These are phyloP conservation scores for Puccinia triticina DNA, from an alignment of 1,284 basidiomycete genomes.

Conservation along the genomic window DNA sequence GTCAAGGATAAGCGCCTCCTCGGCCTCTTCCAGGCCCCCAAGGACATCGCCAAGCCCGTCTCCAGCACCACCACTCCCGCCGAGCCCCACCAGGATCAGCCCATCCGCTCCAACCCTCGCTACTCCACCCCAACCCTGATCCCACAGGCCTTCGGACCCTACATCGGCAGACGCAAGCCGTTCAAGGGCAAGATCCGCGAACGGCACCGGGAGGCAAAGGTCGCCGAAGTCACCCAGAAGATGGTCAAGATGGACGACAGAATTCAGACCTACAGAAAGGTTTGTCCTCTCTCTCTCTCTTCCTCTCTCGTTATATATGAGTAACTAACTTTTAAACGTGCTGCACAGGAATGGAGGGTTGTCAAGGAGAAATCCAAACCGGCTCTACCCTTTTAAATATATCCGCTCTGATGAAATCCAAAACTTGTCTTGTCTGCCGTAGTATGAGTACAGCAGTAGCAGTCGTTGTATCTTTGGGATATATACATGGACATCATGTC, in stretches of 20 bases:
- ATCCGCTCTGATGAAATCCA: not conserved
- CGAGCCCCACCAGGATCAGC: not conserved
- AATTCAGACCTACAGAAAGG: constrained; percentile 25
- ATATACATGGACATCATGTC: too few relatives aligned
- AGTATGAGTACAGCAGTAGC: too few relatives aligned
- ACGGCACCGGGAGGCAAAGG: constrained; percentile 8
- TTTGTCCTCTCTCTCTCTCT: constrained; percentile 14
- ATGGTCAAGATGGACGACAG: constrained; percentile 38
- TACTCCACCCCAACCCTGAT: constrained; percentile 3
- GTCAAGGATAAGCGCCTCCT: constrained; percentile 31
- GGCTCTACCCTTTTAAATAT: constrained; percentile 18
- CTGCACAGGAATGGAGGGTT: constrained; percentile 30
- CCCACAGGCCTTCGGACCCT: constrained; percentile 23
- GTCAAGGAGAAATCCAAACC: constrained; percentile 39
- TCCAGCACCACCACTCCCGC: not conserved
- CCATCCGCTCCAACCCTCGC: not conserved
- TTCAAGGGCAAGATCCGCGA: constrained; percentile 39
- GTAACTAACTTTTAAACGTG: too few relatives aligned
- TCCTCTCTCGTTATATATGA: not conserved
- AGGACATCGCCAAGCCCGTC: not conserved
- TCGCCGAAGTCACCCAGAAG: constrained; percentile 18
- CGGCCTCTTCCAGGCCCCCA: not conserved
- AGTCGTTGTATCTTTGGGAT: too few relatives aligned
- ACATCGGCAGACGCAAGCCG: constrained; percentile 7
- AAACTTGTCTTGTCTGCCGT: too few relatives aligned